These are phyloP conservation scores for Pseudonectria foliicola DNA, from an alignment of 2,329 filamentous ascomycete species.

Conservation along the genomic window DNA sequence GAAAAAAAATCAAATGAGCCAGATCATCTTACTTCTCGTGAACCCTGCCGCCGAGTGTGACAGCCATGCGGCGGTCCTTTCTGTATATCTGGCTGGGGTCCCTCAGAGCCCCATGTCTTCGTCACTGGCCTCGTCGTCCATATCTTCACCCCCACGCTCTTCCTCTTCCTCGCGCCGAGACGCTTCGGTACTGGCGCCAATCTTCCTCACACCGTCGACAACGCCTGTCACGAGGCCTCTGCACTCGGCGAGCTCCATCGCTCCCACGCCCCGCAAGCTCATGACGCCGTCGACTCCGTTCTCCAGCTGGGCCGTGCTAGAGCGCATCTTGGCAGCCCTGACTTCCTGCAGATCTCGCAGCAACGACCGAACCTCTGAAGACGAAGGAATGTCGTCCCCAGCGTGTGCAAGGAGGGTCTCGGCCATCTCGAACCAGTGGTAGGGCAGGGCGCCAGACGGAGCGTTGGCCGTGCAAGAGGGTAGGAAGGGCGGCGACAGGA, in stretches of 20 bases:
- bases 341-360: constrained; percentile 81
- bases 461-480: constrained; percentile 65
- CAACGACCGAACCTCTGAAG: constrained; percentile 67
- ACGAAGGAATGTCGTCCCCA: constrained; percentile 68
- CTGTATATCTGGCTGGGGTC: neutral
- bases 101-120: constrained; percentile 44
- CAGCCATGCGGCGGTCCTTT: too few species aligned
- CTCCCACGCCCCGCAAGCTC: constrained; percentile 67
- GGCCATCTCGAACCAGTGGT: constrained; percentile 90
- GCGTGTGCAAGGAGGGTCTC: constrained; percentile 83
- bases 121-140: constrained; percentile 54
- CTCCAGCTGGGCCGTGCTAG: constrained; percentile 64
- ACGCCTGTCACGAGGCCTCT: constrained; percentile 78
- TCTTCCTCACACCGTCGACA: constrained; percentile 78
- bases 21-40: too few species aligned
- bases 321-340: constrained; percentile 79
- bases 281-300: constrained; percentile 65
- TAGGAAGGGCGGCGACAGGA: constrained; percentile 68
- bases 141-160: constrained; percentile 51
- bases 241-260: constrained; percentile 86
- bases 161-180: constrained; percentile 72
- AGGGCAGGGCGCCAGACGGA: constrained; percentile 67
- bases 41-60: too few species aligned
- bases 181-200: constrained; percentile 75
- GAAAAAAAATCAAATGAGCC: too few species aligned